Percentiles rank a stretch among this genome's conserved stretches.
Evolutionary conservation across 2,329 filamentous ascomycete genomes (phyloP).

Genomic region (Cercospora berteroae): DNA sequence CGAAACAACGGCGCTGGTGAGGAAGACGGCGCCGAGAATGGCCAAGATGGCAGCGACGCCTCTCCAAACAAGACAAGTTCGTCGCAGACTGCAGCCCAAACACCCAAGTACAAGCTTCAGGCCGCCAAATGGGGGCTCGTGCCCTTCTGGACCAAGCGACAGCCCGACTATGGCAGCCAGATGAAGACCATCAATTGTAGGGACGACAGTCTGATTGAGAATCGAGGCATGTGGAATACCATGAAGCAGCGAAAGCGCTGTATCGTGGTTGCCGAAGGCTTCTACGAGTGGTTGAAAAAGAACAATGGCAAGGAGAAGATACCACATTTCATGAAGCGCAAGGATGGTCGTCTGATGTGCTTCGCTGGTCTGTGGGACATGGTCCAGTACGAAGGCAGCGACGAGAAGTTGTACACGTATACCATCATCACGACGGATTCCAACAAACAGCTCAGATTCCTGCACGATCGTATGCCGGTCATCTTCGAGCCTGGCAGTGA

Average conservation of each 20-base stretch:
- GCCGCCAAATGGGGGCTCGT: conserved; percentile 95
- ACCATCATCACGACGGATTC: conserved; percentile 90
- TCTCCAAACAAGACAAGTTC: conserved; percentile 29
- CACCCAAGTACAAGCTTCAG: conserved; percentile 74
- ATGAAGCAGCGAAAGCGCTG: conserved; percentile 92
- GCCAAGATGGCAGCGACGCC: conserved; percentile 27
- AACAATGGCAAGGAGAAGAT: conserved; percentile 73
- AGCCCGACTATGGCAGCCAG: conserved; percentile 71
- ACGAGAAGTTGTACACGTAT: conserved; percentile 78
- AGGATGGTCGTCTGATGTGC: conserved; percentile 80
- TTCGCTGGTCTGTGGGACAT: conserved; percentile 92
- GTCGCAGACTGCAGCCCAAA: conserved; percentile 28
- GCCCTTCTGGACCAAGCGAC: conserved; percentile 87
- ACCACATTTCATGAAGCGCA: conserved; percentile 79
- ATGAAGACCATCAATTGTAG: conserved; percentile 94
- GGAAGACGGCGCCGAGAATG: conserved; percentile 27
- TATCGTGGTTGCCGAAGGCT: conserved; percentile 83
- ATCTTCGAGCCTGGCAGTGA: conserved; percentile 76
- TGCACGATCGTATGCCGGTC: conserved; percentile 96
- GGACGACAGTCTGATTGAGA: conserved; percentile 74
- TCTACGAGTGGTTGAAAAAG: conserved; percentile 93
- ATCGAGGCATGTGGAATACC: conserved; percentile 81
- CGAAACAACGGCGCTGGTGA: conserved; percentile 50
- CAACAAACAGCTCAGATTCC: conserved; percentile 76
- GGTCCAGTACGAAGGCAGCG: conserved; percentile 70